These are phyloP conservation scores for Ophiosphaerella narmari DNA, from an alignment of 2,329 filamentous ascomycete genomes.

Conservation along the genomic window DNA sequence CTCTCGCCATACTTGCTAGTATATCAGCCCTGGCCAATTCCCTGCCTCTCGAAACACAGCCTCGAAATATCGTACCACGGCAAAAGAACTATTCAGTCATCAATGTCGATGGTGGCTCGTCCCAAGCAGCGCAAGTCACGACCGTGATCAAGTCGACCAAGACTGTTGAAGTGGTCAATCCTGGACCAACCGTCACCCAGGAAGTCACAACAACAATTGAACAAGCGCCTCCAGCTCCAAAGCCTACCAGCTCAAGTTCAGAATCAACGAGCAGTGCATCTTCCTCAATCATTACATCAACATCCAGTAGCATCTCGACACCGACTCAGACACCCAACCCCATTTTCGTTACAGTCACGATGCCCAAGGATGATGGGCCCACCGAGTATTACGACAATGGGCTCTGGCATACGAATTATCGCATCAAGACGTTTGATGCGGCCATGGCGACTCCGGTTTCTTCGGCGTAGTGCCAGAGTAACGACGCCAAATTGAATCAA, in stretches of 20 bases:
- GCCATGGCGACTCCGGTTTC: slow-evolving; percentile 7
- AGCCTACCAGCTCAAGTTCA: slow-evolving; percentile 16
- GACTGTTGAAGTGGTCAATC: slow-evolving; percentile 31
- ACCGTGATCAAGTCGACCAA: slow-evolving; percentile 30
- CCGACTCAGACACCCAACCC: slow-evolving; percentile 25
- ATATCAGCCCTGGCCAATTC: slow-evolving; percentile 26
- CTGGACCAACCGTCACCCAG: slow-evolving; percentile 28
- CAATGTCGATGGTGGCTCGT: slow-evolving; percentile 46
- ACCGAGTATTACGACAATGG: slow-evolving; percentile 52
- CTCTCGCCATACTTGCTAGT: slow-evolving; percentile 25
- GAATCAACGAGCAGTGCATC: slow-evolving; percentile 13
- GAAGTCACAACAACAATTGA: slow-evolving; percentile 28
- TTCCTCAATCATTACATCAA: slow-evolving; percentile 5
- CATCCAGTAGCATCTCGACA: slow-evolving; percentile 14
- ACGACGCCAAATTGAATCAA: not conserved
- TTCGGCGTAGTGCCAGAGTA: slow-evolving; percentile 5
- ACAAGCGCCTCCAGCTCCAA: slow-evolving; percentile 12
- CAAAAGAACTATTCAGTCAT: slow-evolving; percentile 45
- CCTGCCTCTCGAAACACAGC: slow-evolving; percentile 33
- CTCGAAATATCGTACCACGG: slow-evolving; percentile 23
- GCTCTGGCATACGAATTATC: slow-evolving; percentile 52
- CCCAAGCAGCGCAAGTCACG: slow-evolving; percentile 21
- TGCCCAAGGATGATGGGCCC: slow-evolving; percentile 29
- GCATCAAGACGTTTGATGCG: slow-evolving; percentile 38
- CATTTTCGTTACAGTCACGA: slow-evolving; percentile 36